A percentile compares a stretch with the other conserved stretches of the same genome.
phyloP scores from a whole-genome alignment of 495 filamentous ascomycete genomes.

The Daldinia vernicosa region DNA sequence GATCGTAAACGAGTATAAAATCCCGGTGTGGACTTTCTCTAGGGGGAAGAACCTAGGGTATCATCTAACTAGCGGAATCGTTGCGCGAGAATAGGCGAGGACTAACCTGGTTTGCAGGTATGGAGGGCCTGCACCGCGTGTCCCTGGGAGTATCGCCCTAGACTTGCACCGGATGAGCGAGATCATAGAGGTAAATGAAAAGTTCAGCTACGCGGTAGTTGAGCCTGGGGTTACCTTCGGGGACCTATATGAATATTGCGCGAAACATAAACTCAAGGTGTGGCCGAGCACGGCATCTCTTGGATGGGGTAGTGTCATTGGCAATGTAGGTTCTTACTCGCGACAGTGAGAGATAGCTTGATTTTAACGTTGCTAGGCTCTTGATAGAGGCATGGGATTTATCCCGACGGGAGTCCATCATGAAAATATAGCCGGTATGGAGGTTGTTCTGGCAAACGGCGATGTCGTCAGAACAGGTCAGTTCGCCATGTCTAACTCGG shows the following conservation, averaged over 20 bases:
- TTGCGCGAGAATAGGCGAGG: not conserved
- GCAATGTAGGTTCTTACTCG: slow-evolving; percentile 53
- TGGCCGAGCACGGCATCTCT: slow-evolving; percentile 65
- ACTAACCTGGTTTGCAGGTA: slow-evolving; percentile 51
- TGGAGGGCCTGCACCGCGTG: slow-evolving; percentile 64
- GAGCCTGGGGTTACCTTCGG: slow-evolving; percentile 66
- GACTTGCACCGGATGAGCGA: slow-evolving; percentile 66
- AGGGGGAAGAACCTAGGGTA: slow-evolving; percentile 62
- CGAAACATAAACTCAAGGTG: slow-evolving; percentile 57
- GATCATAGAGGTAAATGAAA: slow-evolving; percentile 64
- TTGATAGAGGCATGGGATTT: slow-evolving; percentile 57
- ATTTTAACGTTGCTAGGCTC: slow-evolving; percentile 40
- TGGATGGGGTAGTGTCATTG: slow-evolving; percentile 66
- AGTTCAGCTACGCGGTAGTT: slow-evolving; percentile 63
- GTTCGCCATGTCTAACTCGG: slow-evolving; percentile 55
- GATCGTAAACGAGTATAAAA: slow-evolving; percentile 50
- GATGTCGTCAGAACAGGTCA: slow-evolving; percentile 61
- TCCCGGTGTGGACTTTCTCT: slow-evolving; percentile 58
- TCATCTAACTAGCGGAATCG: not conserved
- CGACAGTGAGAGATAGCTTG: not conserved
- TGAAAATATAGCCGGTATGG: slow-evolving; percentile 58
- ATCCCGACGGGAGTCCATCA: slow-evolving; percentile 60
- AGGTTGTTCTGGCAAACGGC: slow-evolving; percentile 60
- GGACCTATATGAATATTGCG: slow-evolving; percentile 62
- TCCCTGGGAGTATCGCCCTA: slow-evolving; percentile 62